Base-by-base conservation (phyloP, 495 filamentous ascomycete species). In the Xylaria longipes region DNA sequence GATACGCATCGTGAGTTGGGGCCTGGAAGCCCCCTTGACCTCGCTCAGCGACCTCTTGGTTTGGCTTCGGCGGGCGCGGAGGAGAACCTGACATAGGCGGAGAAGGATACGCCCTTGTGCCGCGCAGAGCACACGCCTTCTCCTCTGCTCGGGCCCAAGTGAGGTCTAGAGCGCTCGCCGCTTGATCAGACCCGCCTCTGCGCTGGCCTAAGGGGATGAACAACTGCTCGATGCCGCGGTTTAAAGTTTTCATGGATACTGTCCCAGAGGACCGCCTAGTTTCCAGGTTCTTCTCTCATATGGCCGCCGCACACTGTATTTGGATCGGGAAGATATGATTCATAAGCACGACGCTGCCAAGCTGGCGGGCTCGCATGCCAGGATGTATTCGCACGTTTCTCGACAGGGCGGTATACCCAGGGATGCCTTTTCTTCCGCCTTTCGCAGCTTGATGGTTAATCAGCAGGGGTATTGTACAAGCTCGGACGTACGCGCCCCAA, bases 51-150 rank as follows among this genome's bases (percentile, higher is more conserved):
- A 80, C 84, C 83, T 86, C 87, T 82, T 81, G 86, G 80, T 83
- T 89, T 81, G 85, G 82, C 83, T 91, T 90, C 80, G 85, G 86
- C 82, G 91, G 89, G 75, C 87, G 85, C 82, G 87, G 88, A 80
- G 90, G 89, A 84, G 91, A 91, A 81, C 90, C 90, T 88, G 92
- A 94, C 92, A 95, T 95, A 88, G 91, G 90, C 88, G 91, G 91
- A 86, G 90, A 91, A 84, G 89, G 88, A 81, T 91, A 88, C 81
- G 89, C 90, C 88, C 87, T 85, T 75, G 79, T 84, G 75, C 77
- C 66, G 74, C 77, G 82, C 87, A 88, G 84, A 89, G 81, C 83
- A 86, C 86, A 86, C 84, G 86, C 89, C 81, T 87, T 88, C 87
- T 89, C 90, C 87, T 89, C 90, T 89, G 86, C 84, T 85, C 85